Evolutionary conservation across 1,284 basidiomycete genomes (phyloP), one percentile per base, ranked within the genome.

Genomic region (Neonothopanus nambi): DNA sequence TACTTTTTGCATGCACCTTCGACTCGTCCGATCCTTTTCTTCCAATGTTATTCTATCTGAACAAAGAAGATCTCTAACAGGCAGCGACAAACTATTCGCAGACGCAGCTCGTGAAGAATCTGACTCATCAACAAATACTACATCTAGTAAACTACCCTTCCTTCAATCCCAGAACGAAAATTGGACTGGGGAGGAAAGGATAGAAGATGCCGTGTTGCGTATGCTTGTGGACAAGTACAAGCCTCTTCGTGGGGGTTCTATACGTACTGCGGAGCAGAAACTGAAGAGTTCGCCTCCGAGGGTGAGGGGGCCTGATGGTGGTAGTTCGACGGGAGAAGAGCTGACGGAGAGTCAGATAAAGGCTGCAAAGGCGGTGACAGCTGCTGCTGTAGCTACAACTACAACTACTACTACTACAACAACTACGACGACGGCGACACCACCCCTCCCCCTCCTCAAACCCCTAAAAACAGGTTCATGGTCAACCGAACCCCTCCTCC

Each of bases 211-310:
- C 0, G 88, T 93, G 0, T 74, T 93, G 18, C 81, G 90, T 21
- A 93, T 94, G 91, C 79, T 93, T 3, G 78, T 92, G 38, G 91
- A 93, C 73, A 91, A 91, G 62, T 85, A 93, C 72, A 91, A 89
- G 69, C 89, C 91, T 4, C 70, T 91, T 26, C 79, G 89, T 12
- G 80, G 75, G 11, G 84, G 82, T 6, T 64, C 71, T n/a, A 78
- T 90, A 30, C 72, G 78, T 57, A 78, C 82, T 2, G 87, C 90
- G 8, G 90, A 93, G 54, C 78, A 91, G 67, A 91, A 88, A 67
- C 70, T 93, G 57, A 85, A 81, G 66, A 69, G 74, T 39, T 71
- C 74, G 35, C 76, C 72, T 15, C 75, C 73, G 6, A 50, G 28
- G 30, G 41, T 58, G n/a, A n/a, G n/a, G n/a, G n/a, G n/a, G n/a